Evolutionary conservation across 345 rosid genomes (phyloP).

Genomic region (Nephelium lappaceum): DNA sequence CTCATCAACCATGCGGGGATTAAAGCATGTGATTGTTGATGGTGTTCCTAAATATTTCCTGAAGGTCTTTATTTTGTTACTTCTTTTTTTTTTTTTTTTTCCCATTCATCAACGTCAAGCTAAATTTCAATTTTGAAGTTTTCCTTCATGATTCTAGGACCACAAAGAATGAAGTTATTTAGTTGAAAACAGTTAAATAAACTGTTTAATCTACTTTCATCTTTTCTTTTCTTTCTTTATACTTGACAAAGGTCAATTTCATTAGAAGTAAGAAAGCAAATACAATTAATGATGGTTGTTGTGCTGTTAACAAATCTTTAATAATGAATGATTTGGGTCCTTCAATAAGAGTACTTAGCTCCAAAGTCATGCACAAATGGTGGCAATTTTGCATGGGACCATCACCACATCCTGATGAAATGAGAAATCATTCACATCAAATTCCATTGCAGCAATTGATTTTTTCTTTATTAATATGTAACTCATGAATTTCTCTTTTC

Average conservation of each 20-base stretch:
- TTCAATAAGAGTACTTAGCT: not conserved
- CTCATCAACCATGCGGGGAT: not conserved
- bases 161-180: not conserved
- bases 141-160: not conserved
- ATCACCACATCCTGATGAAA: not conserved
- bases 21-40: not conserved
- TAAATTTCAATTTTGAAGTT: too few relatives aligned
- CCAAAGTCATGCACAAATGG: not conserved
- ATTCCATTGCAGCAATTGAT: not conserved
- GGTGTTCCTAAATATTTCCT: slow-evolving; percentile 1
- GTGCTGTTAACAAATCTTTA: not conserved
- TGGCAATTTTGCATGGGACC: not conserved
- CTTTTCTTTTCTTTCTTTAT: not conserved
- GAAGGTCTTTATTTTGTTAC: not conserved
- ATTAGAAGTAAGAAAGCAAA: not conserved
- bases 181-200: not conserved
- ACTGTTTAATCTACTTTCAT: not conserved
- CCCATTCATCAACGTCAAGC: too few relatives aligned
- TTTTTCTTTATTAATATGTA: not conserved
- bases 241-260: not conserved
- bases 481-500: not conserved
- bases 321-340: not conserved
- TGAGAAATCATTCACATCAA: not conserved
- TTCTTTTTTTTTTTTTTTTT: not conserved
- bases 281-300: not conserved